Evolutionary conservation across 805 yeast genomes (phyloP).

Genomic region (Candida hungchunana): DNA sequence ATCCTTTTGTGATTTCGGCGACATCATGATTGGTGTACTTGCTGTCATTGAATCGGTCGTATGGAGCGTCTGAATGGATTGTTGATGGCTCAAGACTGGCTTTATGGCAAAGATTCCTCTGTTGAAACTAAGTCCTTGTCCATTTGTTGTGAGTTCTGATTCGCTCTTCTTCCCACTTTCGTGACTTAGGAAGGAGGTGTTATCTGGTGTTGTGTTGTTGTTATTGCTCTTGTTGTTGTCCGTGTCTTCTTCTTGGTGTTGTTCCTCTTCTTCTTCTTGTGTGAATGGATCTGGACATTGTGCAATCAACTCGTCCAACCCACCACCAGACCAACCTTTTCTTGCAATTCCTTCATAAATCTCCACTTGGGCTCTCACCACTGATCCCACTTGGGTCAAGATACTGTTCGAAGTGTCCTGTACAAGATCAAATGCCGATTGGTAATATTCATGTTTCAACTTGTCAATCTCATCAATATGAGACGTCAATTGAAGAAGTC

Average conservation of each 20-base stretch:
- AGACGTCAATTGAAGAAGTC: constrained; percentile 60
- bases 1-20: constrained; percentile 6
- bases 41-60: constrained; percentile 11
- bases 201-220: constrained; percentile 4
- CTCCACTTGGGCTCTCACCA: constrained; percentile 77
- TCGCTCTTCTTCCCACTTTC: too few relatives aligned
- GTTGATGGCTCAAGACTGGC: constrained; percentile 18
- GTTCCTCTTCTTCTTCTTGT: constrained; percentile 17
- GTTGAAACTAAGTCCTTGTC: constrained; percentile 14
- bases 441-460: constrained; percentile 70
- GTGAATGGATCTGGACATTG: constrained; percentile 64
- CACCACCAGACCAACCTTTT: constrained; percentile 87
- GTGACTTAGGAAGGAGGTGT: not conserved
- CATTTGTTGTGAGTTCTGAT: constrained; percentile 3
- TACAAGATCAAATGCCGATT: constrained; percentile 55
- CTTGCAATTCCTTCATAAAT: constrained; percentile 75
- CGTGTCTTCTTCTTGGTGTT: constrained; percentile 14
- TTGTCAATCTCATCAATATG: constrained; percentile 78
- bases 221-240: constrained; percentile 2
- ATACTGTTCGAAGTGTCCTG: constrained; percentile 57
- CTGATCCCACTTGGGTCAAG: constrained; percentile 52
- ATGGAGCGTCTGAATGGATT: constrained; percentile 14
- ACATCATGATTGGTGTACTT: constrained; percentile 21
- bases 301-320: constrained; percentile 63
- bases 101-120: constrained; percentile 9